Percentiles rank a stretch among this genome's conserved stretches.
These are phyloP conservation scores for Sphaceloma murrayae DNA, from an alignment of 2,329 filamentous ascomycete genomes.

Conservation along the genomic window DNA sequence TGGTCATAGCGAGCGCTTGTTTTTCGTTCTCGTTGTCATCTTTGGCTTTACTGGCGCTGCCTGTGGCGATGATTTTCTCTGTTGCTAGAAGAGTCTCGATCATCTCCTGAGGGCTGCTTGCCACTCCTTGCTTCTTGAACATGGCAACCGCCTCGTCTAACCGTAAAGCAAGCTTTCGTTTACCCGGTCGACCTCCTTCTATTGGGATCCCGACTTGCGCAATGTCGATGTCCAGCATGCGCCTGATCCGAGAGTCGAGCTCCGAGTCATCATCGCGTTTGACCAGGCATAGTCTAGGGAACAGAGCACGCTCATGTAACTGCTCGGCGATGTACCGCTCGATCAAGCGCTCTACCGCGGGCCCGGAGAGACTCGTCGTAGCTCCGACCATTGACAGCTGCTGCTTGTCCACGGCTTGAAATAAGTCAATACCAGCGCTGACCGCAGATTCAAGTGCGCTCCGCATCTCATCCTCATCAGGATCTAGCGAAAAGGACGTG, in stretches of 20 bases:
- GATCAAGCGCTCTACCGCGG: conserved; percentile 84
- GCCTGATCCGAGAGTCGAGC: conserved; percentile 77
- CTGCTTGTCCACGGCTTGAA: conserved; percentile 91
- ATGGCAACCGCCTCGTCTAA: conserved; percentile 73
- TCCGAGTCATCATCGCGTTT: conserved; percentile 76
- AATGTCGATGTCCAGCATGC: conserved; percentile 90
- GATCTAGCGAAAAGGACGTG: conserved; percentile 61
- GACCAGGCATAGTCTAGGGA: conserved; percentile 68
- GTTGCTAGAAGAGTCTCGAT: conserved; percentile 68
- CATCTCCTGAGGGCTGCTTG: conserved; percentile 81
- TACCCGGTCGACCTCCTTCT: conserved; percentile 65
- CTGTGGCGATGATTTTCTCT: conserved; percentile 61
- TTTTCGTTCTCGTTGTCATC: conserved; percentile 38
- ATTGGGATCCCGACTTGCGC: conserved; percentile 87
- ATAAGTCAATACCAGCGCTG: conserved; percentile 86
- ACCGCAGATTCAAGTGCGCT: conserved; percentile 84
- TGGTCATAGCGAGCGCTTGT: conserved; percentile 48
- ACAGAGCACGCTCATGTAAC: conserved; percentile 74
- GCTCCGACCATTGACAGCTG: conserved; percentile 85
- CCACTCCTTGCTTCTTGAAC: conserved; percentile 73
- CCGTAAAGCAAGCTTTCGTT: conserved; percentile 68
- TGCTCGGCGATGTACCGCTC: conserved; percentile 92
- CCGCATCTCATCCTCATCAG: conserved; percentile 86
- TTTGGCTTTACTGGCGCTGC: conserved; percentile 30
- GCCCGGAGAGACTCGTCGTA: conserved; percentile 86